Evolutionary conservation across 169 alveolate genomes (phyloP).

Genomic region (Plasmodium cynomolgi): DNA sequence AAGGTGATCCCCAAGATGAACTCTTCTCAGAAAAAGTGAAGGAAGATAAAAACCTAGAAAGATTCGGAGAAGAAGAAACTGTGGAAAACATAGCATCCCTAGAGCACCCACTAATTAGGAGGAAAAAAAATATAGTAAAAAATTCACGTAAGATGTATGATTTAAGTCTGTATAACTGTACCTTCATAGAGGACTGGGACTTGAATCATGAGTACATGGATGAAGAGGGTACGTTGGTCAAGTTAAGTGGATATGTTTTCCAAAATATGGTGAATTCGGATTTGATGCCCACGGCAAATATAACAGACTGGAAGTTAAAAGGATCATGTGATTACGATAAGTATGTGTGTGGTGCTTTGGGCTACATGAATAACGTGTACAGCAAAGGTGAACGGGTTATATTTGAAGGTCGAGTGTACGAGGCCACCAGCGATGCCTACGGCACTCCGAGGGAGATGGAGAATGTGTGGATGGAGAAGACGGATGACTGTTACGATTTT

Average conservation of each 20-base stretch:
- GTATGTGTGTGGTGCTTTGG: slow-evolving; percentile 71
- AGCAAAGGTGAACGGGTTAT: slow-evolving; percentile 73
- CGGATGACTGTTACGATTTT: slow-evolving; percentile 61
- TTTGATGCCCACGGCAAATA: slow-evolving; percentile 73
- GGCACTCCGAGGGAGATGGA: slow-evolving; percentile 52
- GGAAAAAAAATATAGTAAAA: slow-evolving; percentile 44
- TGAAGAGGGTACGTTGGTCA: slow-evolving; percentile 64
- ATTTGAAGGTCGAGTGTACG: slow-evolving; percentile 61
- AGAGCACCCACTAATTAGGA: slow-evolving; percentile 25
- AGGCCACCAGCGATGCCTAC: slow-evolving; percentile 46
- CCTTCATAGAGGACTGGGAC: slow-evolving; percentile 73
- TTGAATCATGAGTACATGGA: slow-evolving; percentile 56
- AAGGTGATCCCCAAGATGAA: not conserved
- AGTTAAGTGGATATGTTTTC: slow-evolving; percentile 73
- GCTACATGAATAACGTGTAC: slow-evolving; percentile 60
- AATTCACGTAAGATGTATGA: slow-evolving; percentile 66
- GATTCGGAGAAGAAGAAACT: not conserved
- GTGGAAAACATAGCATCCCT: not conserved
- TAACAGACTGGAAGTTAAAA: slow-evolving; percentile 71
- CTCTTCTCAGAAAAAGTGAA: slow-evolving; percentile 13
- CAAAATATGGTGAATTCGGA: slow-evolving; percentile 62
- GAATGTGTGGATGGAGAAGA: slow-evolving; percentile 61
- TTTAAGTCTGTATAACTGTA: slow-evolving; percentile 54
- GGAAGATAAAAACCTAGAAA: slow-evolving; percentile 50
- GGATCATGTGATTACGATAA: slow-evolving; percentile 70